Evolutionary conservation across 768 basidiomycete species (phyloP).

Genomic region (Tricholoma saponaceum): DNA sequence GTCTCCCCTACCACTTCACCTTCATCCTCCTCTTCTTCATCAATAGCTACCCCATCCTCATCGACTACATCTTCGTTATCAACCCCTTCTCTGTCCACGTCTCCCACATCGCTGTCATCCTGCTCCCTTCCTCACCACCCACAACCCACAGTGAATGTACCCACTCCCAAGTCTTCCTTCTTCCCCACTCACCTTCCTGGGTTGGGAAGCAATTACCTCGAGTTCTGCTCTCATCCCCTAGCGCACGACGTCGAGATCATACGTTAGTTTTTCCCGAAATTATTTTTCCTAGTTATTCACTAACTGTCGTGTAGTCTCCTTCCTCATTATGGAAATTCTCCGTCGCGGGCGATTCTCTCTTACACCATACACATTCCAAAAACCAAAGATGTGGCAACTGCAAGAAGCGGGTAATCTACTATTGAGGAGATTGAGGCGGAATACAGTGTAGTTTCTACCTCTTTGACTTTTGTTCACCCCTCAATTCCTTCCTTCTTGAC

Average conservation of each 20-base stretch:
- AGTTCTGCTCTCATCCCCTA: slow-evolving; percentile 46
- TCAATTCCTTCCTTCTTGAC: background rate
- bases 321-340: slow-evolving; percentile 61
- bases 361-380: slow-evolving; percentile 43
- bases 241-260: slow-evolving; percentile 51
- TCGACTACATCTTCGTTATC: slow-evolving; percentile 4
- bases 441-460: slow-evolving; percentile 27
- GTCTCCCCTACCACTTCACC: slow-evolving; percentile 9
- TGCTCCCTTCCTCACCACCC: background rate
- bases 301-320: slow-evolving; percentile 41
- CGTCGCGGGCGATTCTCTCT: slow-evolving; percentile 55
- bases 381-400: slow-evolving; percentile 45
- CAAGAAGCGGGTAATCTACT: slow-evolving; percentile 36
- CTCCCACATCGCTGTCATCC: background rate
- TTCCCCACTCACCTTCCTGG: slow-evolving; percentile 49
- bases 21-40: slow-evolving; percentile 15
- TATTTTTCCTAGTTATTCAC: background rate
- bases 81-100: background rate
- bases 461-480: background rate
- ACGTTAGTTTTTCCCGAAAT: slow-evolving; percentile 27
- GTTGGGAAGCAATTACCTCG: slow-evolving; percentile 54
- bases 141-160: slow-evolving; percentile 7
- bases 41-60: slow-evolving; percentile 13
- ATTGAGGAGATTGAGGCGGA: slow-evolving; percentile 32
- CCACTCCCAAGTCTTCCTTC: slow-evolving; percentile 32